Conservation (phyloP, 1,284 basidiomycete species). For the Malassezia equina region DNA sequence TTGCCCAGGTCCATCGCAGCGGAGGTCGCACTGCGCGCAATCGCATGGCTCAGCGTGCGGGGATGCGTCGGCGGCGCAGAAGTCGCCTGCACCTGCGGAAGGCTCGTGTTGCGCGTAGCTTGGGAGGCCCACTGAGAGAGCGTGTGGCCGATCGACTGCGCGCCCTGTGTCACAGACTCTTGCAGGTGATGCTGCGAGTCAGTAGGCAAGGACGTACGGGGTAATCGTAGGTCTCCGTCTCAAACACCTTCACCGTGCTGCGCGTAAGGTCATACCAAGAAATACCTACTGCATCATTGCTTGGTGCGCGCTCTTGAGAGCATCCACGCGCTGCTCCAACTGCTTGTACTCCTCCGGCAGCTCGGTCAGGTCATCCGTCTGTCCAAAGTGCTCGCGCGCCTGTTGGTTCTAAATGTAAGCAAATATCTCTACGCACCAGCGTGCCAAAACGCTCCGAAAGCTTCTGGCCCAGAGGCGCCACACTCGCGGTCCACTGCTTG, state of each 20-base stretch:
- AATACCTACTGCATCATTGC: constrained; percentile 60
- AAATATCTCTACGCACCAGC: constrained; percentile 46
- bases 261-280: constrained; percentile 1
- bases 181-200: constrained; percentile 48
- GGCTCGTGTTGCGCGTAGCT: constrained; percentile 61
- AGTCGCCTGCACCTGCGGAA: constrained; percentile 60
- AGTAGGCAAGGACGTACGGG: constrained; percentile 54
- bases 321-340: constrained; percentile 86
- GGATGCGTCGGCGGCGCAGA: constrained; percentile 48
- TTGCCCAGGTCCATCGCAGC: constrained; percentile 57
- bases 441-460: constrained; percentile 73
- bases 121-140: constrained; percentile 74
- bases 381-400: constrained; percentile 67
- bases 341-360: constrained; percentile 73
- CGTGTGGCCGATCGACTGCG: constrained; percentile 59
- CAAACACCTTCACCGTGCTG: constrained; percentile 26
- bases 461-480: constrained; percentile 51
- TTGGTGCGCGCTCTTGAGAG: constrained; percentile 65
- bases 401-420: constrained; percentile 54
- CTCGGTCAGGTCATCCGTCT: constrained; percentile 88
- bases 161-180: constrained; percentile 53
- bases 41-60: constrained; percentile 90
- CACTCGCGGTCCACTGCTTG: constrained; percentile 49
- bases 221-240: constrained; percentile 45
- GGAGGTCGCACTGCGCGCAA: constrained; percentile 67